Conservation (phyloP, 2,329 filamentous ascomycete genomes). For the Aspergillus sergii region DNA sequence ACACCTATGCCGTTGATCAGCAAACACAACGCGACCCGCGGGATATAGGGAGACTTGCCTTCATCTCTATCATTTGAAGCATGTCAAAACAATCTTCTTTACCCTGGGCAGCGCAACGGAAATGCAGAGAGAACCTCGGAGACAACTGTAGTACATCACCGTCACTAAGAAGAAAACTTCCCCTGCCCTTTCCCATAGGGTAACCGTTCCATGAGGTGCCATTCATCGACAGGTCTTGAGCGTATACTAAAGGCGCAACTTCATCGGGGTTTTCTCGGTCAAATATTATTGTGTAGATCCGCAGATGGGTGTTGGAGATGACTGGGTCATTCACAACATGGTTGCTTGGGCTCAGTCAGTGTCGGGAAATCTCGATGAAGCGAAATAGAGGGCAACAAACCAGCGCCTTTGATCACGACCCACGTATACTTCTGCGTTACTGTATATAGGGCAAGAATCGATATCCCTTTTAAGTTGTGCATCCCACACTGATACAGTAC, state of each 20-base stretch:
- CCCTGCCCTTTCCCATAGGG: slow-evolving; percentile 35
- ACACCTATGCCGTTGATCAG: slow-evolving; percentile 26
- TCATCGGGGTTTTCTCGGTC: slow-evolving; percentile 40
- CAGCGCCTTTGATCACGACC: slow-evolving; percentile 39
- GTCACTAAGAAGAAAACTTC: slow-evolving; percentile 41
- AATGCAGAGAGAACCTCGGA: slow-evolving; percentile 25
- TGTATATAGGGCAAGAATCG: slow-evolving; percentile 27
- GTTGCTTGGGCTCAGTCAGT: slow-evolving; percentile 31
- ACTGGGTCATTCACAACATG: slow-evolving; percentile 35
- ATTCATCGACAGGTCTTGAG: slow-evolving; percentile 46
- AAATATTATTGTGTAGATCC: slow-evolving; percentile 47
- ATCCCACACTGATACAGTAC: slow-evolving; percentile 27
- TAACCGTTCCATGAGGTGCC: slow-evolving; percentile 44
- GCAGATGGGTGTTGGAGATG: slow-evolving; percentile 46
- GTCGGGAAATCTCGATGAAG: background rate
- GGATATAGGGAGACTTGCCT: slow-evolving; percentile 21
- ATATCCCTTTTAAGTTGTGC: slow-evolving; percentile 15
- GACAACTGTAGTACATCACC: slow-evolving; percentile 40
- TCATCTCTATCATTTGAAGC: slow-evolving; percentile 38
- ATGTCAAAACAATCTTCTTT: slow-evolving; percentile 24
- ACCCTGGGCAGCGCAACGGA: slow-evolving; percentile 12
- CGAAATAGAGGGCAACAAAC: slow-evolving; percentile 10
- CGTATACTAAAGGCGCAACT: slow-evolving; percentile 47
- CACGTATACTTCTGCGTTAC: slow-evolving; percentile 37
- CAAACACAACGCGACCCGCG: background rate